Evolutionary conservation across 2,329 filamentous ascomycete species (phyloP), one percentile per base, ranked within the genome.

Genomic region (Monosporascus sp.): DNA sequence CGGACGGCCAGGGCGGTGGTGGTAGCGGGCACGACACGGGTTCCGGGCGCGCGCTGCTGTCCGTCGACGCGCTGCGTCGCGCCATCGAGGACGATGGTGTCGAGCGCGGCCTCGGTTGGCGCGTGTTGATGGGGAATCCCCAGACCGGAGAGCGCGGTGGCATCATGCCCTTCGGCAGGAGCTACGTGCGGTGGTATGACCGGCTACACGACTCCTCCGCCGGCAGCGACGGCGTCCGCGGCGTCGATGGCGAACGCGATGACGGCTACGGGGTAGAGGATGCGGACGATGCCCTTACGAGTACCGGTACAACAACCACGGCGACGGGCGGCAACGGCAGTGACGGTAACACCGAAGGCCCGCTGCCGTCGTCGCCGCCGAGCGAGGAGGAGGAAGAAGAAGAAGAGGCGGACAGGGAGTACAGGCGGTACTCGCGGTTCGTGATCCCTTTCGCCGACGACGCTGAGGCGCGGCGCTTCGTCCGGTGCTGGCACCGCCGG

Each of bases 361-460:
- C 55, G 56, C 52, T 49, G 57, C 44, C 50, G 65, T 47, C 66
- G 58, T 37, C 61, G 37, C 24, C 43, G 56, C 38, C 48, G 3
- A 46, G 50, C 26, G 27, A 20, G 40, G 26, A 45, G 46, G n/a
- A 52, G 52, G 46, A 38, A n/a, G n/a, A n/a, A n/a, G n/a, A n/a
- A n/a, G 22, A 45, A 19, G 60, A 50, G n/a, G 54, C 50, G 58
- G 58, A 63, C 8, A 68, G 69, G 63, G 64, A 67, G 53, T 64
- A 70, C 40, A 60, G 68, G 53, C 72, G 70, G 63, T 74, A 68
- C 51, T 60, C 64, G 37, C 70, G 78, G 41, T 82, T 81, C 70
- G 70, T 86, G 16, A 60, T 86, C 22, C 74, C 78, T 5, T 85
- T 88, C 55, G 63, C 72, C 16, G 78, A 79, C n/a, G 70, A 76